phyloP scores from a whole-genome alignment of 2,329 filamentous ascomycete genomes.

The Alternaria alternata region DNA sequence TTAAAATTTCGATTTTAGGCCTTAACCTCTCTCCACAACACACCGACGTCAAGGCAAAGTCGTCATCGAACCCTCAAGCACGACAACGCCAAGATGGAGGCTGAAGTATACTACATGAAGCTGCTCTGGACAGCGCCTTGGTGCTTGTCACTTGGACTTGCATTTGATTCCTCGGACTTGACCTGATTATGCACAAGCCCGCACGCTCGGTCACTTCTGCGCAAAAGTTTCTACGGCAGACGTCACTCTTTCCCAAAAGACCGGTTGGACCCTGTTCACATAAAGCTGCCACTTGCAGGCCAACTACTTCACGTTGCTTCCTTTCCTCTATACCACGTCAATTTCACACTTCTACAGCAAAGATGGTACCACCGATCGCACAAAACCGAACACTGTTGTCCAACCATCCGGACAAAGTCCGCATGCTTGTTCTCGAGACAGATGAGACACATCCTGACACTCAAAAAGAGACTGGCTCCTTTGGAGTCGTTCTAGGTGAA shows the following conservation, averaged over 20 bases:
- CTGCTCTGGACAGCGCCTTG: constrained; percentile 18
- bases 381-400: constrained; percentile 29
- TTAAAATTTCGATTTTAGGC: constrained; percentile 15
- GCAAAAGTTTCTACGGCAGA: constrained; percentile 12
- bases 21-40: constrained; percentile 5
- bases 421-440: constrained; percentile 66
- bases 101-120: constrained; percentile 17
- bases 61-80: constrained; percentile 28
- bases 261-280: not conserved
- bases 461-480: constrained; percentile 59
- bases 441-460: constrained; percentile 64
- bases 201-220: constrained; percentile 20
- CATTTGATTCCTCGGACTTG: constrained; percentile 1
- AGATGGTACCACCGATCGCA: constrained; percentile 37
- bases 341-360: constrained; percentile 6
- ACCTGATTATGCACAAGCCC: constrained; percentile 19
- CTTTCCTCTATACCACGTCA: not conserved
- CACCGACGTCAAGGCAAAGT: constrained; percentile 9
- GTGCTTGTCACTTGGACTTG: constrained; percentile 2
- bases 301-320: not conserved
- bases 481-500: constrained; percentile 62
- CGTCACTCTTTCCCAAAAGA: constrained; percentile 8
- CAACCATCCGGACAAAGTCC: constrained; percentile 45
- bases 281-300: not conserved
- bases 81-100: constrained; percentile 24